These are phyloP conservation scores for Boletus pseudopeckii DNA, from an alignment of 768 basidiomycete species.

Conservation along the genomic window DNA sequence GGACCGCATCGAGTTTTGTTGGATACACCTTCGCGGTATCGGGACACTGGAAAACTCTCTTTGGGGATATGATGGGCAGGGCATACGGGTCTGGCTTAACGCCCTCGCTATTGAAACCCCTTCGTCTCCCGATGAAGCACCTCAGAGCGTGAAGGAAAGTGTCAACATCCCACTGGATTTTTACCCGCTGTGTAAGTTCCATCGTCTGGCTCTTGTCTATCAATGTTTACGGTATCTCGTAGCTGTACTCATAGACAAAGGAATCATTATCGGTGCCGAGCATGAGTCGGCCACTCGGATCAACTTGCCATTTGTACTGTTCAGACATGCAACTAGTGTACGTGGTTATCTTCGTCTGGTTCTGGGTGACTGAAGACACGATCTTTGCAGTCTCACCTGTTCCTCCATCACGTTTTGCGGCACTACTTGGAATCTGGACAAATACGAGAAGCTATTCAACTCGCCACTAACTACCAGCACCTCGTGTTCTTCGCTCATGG, in stretches of 20 bases:
- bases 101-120: constrained; percentile 83
- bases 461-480: constrained; percentile 82
- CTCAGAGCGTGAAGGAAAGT: constrained; percentile 79
- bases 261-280: constrained; percentile 95
- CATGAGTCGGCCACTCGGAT: constrained; percentile 75
- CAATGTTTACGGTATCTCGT: constrained; percentile 4
- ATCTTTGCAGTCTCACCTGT: constrained; percentile 76
- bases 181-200: constrained; percentile 81
- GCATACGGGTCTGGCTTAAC: constrained; percentile 92
- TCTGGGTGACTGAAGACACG: not conserved
- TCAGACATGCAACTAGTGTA: constrained; percentile 88
- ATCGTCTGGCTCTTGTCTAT: not conserved
- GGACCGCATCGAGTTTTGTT: constrained; percentile 96
- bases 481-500: constrained; percentile 93
- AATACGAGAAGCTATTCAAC: constrained; percentile 73
- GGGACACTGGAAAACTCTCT: constrained; percentile 93
- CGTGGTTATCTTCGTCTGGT: constrained; percentile 28
- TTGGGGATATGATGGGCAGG: constrained; percentile 93
- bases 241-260: constrained; percentile 99
- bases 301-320: constrained; percentile 85
- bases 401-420: constrained; percentile 86
- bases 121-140: constrained; percentile 34
- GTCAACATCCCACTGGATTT: constrained; percentile 91
- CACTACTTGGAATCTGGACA: constrained; percentile 68
- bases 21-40: constrained; percentile 95